These are phyloP conservation scores for Kwoniella dejecticola DNA, from an alignment of 768 basidiomycete genomes.

Conservation along the genomic window DNA sequence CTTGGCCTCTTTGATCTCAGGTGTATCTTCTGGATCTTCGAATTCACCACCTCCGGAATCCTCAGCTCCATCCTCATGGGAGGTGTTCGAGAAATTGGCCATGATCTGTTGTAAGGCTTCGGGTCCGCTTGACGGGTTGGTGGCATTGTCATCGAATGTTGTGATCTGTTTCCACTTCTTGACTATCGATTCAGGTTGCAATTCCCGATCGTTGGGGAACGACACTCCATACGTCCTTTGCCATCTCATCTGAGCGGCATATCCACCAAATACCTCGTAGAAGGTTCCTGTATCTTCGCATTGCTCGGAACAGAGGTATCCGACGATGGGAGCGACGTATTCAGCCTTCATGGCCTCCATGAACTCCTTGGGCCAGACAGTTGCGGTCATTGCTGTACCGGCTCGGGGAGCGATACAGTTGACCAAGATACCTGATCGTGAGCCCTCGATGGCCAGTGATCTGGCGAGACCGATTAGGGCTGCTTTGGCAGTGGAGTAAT, in stretches of 20 bases:
- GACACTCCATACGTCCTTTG: slow-evolving; percentile 70
- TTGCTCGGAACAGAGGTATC: slow-evolving; percentile 79
- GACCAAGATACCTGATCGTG: slow-evolving; percentile 83
- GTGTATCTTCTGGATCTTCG: slow-evolving; percentile 76
- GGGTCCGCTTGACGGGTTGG: slow-evolving; percentile 71
- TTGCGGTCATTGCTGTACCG: slow-evolving; percentile 88
- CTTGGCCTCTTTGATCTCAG: slow-evolving; percentile 81
- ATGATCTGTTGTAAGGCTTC: slow-evolving; percentile 77
- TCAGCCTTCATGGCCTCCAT: slow-evolving; percentile 91
- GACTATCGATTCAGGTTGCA: slow-evolving; percentile 78
- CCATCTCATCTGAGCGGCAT: slow-evolving; percentile 91
- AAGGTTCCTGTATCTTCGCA: slow-evolving; percentile 73
- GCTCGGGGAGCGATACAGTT: slow-evolving; percentile 86
- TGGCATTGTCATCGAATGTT: slow-evolving; percentile 80
- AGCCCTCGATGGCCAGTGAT: slow-evolving; percentile 86
- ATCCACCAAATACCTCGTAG: slow-evolving; percentile 87
- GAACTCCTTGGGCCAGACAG: slow-evolving; percentile 67
- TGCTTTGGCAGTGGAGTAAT: slow-evolving; percentile 92
- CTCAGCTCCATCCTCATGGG: slow-evolving; percentile 27
- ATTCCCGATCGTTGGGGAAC: slow-evolving; percentile 75
- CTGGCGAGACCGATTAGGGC: slow-evolving; percentile 88
- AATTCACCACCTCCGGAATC: slow-evolving; percentile 21
- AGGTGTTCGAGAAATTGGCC: slow-evolving; percentile 63
- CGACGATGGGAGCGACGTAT: slow-evolving; percentile 87
- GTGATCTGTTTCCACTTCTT: slow-evolving; percentile 81